Evolutionary conservation across 495 filamentous ascomycete genomes (phyloP).

Genomic region (Trichoderma gamsii): DNA sequence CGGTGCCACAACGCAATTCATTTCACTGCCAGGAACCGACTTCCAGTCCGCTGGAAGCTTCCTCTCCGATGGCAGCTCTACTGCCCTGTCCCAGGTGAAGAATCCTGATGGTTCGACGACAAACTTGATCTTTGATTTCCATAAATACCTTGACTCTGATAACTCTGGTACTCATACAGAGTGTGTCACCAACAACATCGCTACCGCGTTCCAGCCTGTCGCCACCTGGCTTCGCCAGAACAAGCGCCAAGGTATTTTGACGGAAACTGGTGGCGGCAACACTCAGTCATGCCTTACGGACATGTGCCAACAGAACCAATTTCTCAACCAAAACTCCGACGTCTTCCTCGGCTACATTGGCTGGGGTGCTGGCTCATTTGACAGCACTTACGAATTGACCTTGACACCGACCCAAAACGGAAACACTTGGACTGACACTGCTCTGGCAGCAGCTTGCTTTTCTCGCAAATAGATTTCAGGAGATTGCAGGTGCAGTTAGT

Average conservation of each 20-base stretch:
- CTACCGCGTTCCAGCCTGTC: slow-evolving; percentile 39
- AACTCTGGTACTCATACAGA: slow-evolving; percentile 45
- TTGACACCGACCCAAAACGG: slow-evolving; percentile 40
- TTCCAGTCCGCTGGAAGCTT: slow-evolving; percentile 42
- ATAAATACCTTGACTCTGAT: slow-evolving; percentile 53
- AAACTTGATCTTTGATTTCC: slow-evolving; percentile 49
- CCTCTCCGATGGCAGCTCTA: slow-evolving; percentile 36
- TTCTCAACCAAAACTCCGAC: slow-evolving; percentile 39
- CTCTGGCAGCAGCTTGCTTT: slow-evolving; percentile 35
- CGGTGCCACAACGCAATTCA: slow-evolving; percentile 46
- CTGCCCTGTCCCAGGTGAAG: slow-evolving; percentile 39
- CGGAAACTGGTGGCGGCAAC: slow-evolving; percentile 49
- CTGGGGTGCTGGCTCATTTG: slow-evolving; percentile 46
- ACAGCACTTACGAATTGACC: slow-evolving; percentile 38
- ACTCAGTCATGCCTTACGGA: slow-evolving; percentile 36
- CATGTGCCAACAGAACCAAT: slow-evolving; percentile 33
- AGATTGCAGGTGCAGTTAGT: not conserved
- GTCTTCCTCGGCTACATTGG: slow-evolving; percentile 45
- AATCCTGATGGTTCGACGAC: slow-evolving; percentile 44
- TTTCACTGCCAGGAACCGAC: slow-evolving; percentile 40
- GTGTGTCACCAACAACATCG: slow-evolving; percentile 45
- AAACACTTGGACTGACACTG: slow-evolving; percentile 30
- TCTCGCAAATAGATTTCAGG: not conserved
- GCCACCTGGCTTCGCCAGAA: slow-evolving; percentile 42
- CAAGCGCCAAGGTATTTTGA: slow-evolving; percentile 43